Conservation (phyloP, 2,329 filamentous ascomycete species). For the Hymenoscyphus infarciens region DNA sequence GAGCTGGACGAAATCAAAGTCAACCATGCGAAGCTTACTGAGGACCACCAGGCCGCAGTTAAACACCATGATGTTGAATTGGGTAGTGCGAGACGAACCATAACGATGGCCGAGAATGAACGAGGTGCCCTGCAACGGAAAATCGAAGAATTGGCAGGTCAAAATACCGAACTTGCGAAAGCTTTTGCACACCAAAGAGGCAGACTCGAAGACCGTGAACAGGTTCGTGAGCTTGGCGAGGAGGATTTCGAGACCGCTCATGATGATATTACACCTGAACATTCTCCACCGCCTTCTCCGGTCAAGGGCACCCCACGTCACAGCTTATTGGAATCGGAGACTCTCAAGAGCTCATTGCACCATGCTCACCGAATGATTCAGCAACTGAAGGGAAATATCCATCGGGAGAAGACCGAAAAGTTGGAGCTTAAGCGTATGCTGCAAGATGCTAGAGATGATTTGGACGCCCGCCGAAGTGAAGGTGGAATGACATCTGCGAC, state of each 20-base stretch:
- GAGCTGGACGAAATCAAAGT: conserved; percentile 90
- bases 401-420: conserved; percentile 98
- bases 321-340: conserved; percentile 90
- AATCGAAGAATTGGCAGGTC: conserved; percentile 79
- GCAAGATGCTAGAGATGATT: conserved; percentile 89
- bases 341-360: conserved; percentile 86
- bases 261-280: conserved; percentile 75
- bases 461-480: conserved; percentile 64
- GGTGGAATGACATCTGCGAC: conserved; percentile 41
- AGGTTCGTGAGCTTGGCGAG: conserved; percentile 54
- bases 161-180: conserved; percentile 87
- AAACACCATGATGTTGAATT: conserved; percentile 90
- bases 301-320: conserved; percentile 89
- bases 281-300: conserved; percentile 86
- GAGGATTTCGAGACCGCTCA: conserved; percentile 62
- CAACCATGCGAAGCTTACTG: conserved; percentile 70
- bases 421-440: conserved; percentile 92
- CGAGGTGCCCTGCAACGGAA: conserved; percentile 74
- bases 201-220: conserved; percentile 62
- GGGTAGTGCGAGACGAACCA: conserved; percentile 75
- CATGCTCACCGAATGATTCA: conserved; percentile 97
- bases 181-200: conserved; percentile 73
- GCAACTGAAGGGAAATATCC: conserved; percentile 88
- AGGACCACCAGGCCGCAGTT: conserved; percentile 72
- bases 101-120: conserved; percentile 75